phyloP scores from a whole-genome alignment of 148 eudicot species.

The Amaranthus palmeri region DNA sequence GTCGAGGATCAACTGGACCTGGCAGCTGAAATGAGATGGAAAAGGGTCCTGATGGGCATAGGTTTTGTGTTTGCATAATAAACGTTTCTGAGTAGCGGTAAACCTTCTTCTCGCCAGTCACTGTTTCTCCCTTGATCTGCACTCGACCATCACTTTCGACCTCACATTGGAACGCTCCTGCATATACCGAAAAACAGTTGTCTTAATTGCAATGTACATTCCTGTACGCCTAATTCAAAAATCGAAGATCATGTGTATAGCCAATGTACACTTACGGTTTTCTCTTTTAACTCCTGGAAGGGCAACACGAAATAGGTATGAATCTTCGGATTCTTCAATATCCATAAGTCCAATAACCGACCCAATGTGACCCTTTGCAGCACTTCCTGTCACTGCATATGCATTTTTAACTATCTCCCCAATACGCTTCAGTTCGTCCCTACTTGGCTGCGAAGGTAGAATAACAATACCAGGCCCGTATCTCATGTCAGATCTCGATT shows the following conservation, averaged over 20 bases:
- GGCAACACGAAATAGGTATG: slow-evolving; percentile 83
- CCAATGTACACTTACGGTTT: slow-evolving; percentile 55
- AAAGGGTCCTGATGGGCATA: slow-evolving; percentile 88
- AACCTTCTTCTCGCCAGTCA: slow-evolving; percentile 60
- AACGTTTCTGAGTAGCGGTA: slow-evolving; percentile 45
- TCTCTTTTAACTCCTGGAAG: slow-evolving; percentile 94
- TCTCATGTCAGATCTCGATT: slow-evolving; percentile 16
- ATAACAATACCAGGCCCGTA: slow-evolving; percentile 58
- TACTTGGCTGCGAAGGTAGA: slow-evolving; percentile 56
- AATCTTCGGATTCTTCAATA: slow-evolving; percentile 66
- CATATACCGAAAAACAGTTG: slow-evolving; percentile 7
- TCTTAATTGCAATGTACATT: neutral
- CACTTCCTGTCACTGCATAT: slow-evolving; percentile 69
- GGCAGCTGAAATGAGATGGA: slow-evolving; percentile 71
- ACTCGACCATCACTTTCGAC: slow-evolving; percentile 81
- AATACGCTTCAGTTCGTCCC: slow-evolving; percentile 49
- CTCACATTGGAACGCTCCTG: slow-evolving; percentile 89
- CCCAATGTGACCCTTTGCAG: slow-evolving; percentile 62
- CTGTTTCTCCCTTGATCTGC: slow-evolving; percentile 69
- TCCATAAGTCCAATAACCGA: slow-evolving; percentile 66
- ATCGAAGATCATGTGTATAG: neutral
- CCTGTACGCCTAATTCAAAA: neutral
- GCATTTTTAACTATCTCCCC: slow-evolving; percentile 42
- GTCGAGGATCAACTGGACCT: slow-evolving; percentile 86
- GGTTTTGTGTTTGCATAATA: slow-evolving; percentile 73